These are phyloP conservation scores for Colletotrichum magnum DNA, from an alignment of 2,329 filamentous ascomycete genomes.

Conservation along the genomic window DNA sequence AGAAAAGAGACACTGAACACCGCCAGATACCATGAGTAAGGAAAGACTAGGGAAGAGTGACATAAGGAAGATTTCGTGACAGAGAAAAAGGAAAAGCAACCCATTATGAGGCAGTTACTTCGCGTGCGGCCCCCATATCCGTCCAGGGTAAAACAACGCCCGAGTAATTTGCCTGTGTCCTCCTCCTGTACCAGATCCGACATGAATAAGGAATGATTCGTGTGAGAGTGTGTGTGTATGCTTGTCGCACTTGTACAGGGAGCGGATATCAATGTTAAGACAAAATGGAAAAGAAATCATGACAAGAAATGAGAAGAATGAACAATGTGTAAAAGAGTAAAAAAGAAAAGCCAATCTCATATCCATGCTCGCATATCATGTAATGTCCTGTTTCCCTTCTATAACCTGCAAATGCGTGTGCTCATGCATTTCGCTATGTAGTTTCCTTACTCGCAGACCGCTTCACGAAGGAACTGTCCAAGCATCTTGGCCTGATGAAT, in stretches of 20 bases:
- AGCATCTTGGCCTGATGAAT: conserved; percentile 52
- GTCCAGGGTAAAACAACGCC: conserved; percentile 26
- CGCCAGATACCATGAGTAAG: conserved; percentile 36
- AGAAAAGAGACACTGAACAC: conserved; percentile 22
- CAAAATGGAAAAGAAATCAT: conserved; percentile 29
- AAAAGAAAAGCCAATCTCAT: conserved; percentile 30
- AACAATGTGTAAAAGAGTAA: conserved; percentile 19
- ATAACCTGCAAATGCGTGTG: conserved; percentile 37
- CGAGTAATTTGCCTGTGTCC: conserved; percentile 17
- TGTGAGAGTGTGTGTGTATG: conserved; percentile 9
- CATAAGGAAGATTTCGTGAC: conserved; percentile 21
- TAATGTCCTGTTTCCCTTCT: conserved; percentile 38
- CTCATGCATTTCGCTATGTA: conserved; percentile 26
- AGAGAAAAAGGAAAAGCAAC: conserved; percentile 21
- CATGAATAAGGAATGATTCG: conserved; percentile 39
- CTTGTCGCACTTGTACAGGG: conserved; percentile 36
- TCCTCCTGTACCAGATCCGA: neutral
- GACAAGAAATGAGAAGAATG: conserved; percentile 27
- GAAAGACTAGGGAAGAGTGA: conserved; percentile 16
- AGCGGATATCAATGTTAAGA: conserved; percentile 41
- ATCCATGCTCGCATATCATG: conserved; percentile 36
- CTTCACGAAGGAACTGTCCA: conserved; percentile 52
- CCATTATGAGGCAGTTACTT: conserved; percentile 37
- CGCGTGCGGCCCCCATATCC: conserved; percentile 11
- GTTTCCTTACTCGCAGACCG: conserved; percentile 45